phyloP scores from a whole-genome alignment of 305 asterid species.

The Fraxinus baroniana region DNA sequence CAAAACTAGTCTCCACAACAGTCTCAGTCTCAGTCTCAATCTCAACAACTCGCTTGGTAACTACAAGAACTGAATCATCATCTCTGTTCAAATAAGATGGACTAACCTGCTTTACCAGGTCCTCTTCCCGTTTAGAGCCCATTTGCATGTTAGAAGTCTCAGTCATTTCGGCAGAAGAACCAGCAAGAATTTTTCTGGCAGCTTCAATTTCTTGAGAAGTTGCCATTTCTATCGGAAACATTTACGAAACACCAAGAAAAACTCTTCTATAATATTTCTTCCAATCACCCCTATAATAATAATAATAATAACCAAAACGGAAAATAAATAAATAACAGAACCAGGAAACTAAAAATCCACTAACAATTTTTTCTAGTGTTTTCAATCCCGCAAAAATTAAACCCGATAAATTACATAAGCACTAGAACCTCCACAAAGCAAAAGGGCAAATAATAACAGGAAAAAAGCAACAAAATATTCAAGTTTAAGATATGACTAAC shows the following conservation, averaged over 20 bases:
- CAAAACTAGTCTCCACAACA: no score
- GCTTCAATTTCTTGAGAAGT: conserved; percentile 19
- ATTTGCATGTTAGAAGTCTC: no score
- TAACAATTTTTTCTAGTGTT: conserved; percentile 7
- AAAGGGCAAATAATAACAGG: not conserved
- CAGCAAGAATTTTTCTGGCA: conserved; percentile 7
- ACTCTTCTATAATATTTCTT: not conserved
- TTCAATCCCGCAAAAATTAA: not conserved
- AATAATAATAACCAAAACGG: conserved; percentile 6
- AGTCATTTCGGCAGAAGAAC: not conserved
- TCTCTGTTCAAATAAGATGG: no score
- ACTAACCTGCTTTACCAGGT: no score
- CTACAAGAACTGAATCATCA: no score
- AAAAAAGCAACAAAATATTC: not conserved
- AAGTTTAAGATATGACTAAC: not conserved
- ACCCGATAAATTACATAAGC: not conserved
- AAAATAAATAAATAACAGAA: conserved; percentile 21
- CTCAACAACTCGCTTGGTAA: no score
- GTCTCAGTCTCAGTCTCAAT: no score
- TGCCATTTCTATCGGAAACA: conserved; percentile 23
- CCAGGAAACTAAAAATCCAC: not conserved
- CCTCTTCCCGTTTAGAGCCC: no score
- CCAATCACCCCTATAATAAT: conserved; percentile 2
- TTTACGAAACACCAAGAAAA: not conserved
- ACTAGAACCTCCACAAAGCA: not conserved